phyloP scores from a whole-genome alignment of 257 asterid genomes.

The Lithospermum erythrorhizon region DNA sequence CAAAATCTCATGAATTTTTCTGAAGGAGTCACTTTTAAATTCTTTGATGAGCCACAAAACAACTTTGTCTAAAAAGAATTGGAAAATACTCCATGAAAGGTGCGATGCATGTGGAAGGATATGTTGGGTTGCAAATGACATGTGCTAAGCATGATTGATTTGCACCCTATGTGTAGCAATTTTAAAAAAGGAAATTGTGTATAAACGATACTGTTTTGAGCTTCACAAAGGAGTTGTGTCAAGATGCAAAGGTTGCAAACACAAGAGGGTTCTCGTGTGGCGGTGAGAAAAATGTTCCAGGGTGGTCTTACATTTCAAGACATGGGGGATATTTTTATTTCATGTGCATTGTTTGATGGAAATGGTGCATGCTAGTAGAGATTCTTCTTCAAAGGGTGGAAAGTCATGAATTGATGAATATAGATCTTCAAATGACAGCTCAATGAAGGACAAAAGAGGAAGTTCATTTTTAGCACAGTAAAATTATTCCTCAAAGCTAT shows the following conservation, averaged over 20 bases:
- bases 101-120: constrained; percentile 22
- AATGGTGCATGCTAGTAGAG: constrained; percentile 14
- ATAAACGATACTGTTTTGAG: constrained; percentile 10
- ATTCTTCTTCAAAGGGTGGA: constrained; percentile 9
- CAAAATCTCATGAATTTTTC: constrained; percentile 11
- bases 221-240: constrained; percentile 8
- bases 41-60: constrained; percentile 6
- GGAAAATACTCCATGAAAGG: constrained; percentile 6
- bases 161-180: constrained; percentile 20
- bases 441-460: neutral
- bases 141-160: constrained; percentile 3
- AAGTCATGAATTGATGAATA: constrained; percentile 7
- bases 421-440: constrained; percentile 9
- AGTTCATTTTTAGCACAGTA: neutral
- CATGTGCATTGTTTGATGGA: constrained; percentile 27
- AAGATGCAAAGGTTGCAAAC: constrained; percentile 19
- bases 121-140: constrained; percentile 23
- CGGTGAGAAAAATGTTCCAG: constrained; percentile 7
- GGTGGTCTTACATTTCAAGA: constrained; percentile 16
- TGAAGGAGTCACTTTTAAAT: constrained; percentile 2
- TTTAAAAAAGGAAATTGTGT: constrained; percentile 8
- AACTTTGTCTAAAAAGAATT: neutral
- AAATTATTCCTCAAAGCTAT: constrained; percentile 17
- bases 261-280: too few relatives aligned
- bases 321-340: constrained; percentile 15